Base-by-base conservation (phyloP, 2,329 filamentous ascomycete genomes). In the Cladobotryum protrusum region DNA sequence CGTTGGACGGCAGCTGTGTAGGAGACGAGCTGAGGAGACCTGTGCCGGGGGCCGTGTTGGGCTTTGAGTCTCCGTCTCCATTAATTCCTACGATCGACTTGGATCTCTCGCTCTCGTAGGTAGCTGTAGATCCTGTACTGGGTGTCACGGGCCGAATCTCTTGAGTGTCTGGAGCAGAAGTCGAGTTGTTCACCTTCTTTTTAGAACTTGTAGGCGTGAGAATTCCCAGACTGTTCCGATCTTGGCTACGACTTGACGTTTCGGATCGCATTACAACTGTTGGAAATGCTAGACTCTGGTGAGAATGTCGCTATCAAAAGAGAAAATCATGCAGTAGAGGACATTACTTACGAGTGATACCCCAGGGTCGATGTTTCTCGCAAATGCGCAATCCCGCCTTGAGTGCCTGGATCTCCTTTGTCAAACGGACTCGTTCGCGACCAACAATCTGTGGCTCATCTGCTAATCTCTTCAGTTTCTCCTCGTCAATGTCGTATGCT, bases 261-360 rank as follows among this genome's bases (percentile, higher is more conserved):
- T 41, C 37, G 13, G 37, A 41, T 19, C 37, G 18, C 37, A n/a
- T 41, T 17, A 41, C 17, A 19, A 41, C 37, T 3, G 37, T 19
- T 19, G 37, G 37, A 14, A 41, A 41, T 19, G 37, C 37, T 41
- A 19, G 2, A 18, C 3, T 19, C 13, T 13, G 6, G 17, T 41
- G 15, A 41, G 37, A 18, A 41, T 6, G 2, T 11, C 19, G 37
- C 17, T 9, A 3, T 2, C 24, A 8, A 8, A 6, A 4, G 5
- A 4, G 17, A 3, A 15, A 11, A 17, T 19, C 37, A 19, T 17
- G 5, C 3, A 15, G 20, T 24, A 20, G 3, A 24, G 1, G 24
- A 5, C 41, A 43, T n/a, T 29, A 43, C 41, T 43, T 32, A 43
- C 41, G 41, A 43, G 41, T 32, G 20, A 43, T 43, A 4, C 41